Base-by-base conservation (phyloP, 257 asterid genomes). In the Petunia secreta region DNA sequence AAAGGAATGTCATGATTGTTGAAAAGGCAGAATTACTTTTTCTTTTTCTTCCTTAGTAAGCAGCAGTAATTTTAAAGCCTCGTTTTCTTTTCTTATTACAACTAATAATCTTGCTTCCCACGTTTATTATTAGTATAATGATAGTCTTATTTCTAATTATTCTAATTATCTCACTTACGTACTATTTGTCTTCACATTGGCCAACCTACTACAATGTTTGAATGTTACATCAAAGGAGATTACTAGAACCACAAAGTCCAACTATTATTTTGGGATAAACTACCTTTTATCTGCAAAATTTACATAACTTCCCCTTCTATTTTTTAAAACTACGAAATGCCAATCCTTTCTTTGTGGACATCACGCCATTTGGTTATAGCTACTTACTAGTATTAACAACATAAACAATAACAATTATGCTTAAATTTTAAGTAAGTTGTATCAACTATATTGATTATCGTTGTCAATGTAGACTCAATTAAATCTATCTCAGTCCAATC, bases 51-150 rank as follows among this genome's bases (percentile, higher is more conserved):
- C 16, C 43, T 34, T 62, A 77, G 11, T 25, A 36, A 25, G 59
- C 36, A 58, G 37, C 59, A n/a, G 69, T 77, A 77, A 57, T 77
- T 59, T 43, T 77, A 65, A 58, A 63, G 67, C 59, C 25, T 78
- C 44, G 15, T 4, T 41, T 34, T 48, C 63, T 9, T 13, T 9
- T 16, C 37, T 15, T 13, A 60, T 43, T 16, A 10, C 46, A 34
- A 16, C n/a, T n/a, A 82, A 14, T 76, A 48, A 62, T 71, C 82
- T 80, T 83, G 81, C 75, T 80, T 83, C 75, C 83, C 83, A 79
- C 75, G 79, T 50, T 57, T 73, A 60, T 77, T 11, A 41, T 43
- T 10, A 48, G 14, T 2, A 60, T 58, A 60, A 77, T 41, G 15
- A 16, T 25, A 60, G 13, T 15, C 36, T 6, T 16, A 41, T 59